Evolutionary conservation across 108 stramenopile species (phyloP), one percentile per base, ranked within the genome.

Genomic region (Nitzschia inconspicua): DNA sequence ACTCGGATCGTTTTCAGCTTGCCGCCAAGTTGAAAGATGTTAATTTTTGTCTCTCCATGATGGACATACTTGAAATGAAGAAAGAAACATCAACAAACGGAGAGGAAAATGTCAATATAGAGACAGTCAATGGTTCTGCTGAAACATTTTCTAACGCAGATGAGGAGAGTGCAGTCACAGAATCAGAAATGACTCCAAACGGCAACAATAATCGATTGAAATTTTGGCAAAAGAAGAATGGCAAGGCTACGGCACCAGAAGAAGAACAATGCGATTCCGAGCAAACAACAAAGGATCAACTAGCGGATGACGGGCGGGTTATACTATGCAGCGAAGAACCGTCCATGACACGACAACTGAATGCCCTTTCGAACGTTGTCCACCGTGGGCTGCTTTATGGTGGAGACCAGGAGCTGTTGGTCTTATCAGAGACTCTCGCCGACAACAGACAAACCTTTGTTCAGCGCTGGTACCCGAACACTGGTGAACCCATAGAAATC

Each of bases 261-360:
- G 65, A 66, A 52, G 39, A 43, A 26, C 49, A 22, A 24, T 16
- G n/a, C 29, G 37, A 3, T 43, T 51, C 47, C 19, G 35, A 52
- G 50, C 43, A 47, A 61, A 26, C 46, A 9, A 6, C 44, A 3
- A 0, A 7, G 25, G 7, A 6, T 31, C 10, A 47, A 11, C 19
- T 19, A 13, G 27, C 48, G 25, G 84, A 84, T 63, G 54, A 84
- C 13, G 86, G 90, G 14, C 76, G 76, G n/a, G 84, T 92, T 3
- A 79, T 89, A 1, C 60, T 89, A 34, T 84, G 86, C 59, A 75
- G 77, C 0, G 75, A 82, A 57, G 88, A 88, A 65, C 85, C 84
- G 10, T 83, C 74, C 56, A 88, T 88, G 80, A 93, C 91, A n/a
- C 47, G 84, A 52, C 88, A 93, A 68, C 70, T 93, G 24, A 93